phyloP scores from a whole-genome alignment of 2,329 filamentous ascomycete genomes.

The Verticillium dahliae region DNA sequence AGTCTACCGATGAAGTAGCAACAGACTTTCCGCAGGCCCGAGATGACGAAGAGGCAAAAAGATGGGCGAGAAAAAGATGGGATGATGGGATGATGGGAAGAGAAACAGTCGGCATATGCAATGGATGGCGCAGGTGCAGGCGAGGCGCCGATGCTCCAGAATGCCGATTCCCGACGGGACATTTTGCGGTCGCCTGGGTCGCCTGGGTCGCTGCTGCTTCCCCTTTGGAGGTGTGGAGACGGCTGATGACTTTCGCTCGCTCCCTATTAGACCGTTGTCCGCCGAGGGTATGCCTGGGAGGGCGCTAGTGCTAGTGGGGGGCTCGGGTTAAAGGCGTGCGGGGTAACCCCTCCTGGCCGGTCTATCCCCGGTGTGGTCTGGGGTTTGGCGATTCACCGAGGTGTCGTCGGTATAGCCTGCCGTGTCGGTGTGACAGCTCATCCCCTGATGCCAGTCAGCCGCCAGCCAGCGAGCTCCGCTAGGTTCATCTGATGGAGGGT shows the following conservation, averaged over 20 bases:
- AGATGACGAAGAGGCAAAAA: neutral
- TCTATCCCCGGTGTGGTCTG: neutral
- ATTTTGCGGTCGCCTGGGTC: neutral
- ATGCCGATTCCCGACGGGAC: constrained; percentile 2
- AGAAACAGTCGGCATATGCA: neutral
- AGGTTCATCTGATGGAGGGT: neutral
- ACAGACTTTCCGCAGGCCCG: neutral
- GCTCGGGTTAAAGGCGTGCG: constrained; percentile 12
- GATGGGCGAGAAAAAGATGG: neutral
- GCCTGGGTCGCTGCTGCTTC: neutral
- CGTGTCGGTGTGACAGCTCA: too few species aligned
- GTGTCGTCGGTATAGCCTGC: neutral
- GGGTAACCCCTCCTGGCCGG: constrained; percentile 1
- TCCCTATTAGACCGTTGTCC: constrained; percentile 10
- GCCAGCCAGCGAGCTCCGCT: too few species aligned
- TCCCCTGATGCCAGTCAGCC: too few species aligned
- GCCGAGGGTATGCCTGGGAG: neutral
- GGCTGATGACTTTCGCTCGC: constrained; percentile 12
- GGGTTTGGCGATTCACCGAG: neutral
- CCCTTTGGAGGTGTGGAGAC: constrained; percentile 1
- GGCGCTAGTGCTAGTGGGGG: neutral
- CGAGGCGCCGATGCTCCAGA: too few species aligned
- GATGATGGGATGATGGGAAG: neutral
- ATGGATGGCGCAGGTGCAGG: neutral
- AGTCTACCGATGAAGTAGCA: too few species aligned